Conservation (phyloP, 2,329 filamentous ascomycete genomes). For the Verticillium tricorpus region DNA sequence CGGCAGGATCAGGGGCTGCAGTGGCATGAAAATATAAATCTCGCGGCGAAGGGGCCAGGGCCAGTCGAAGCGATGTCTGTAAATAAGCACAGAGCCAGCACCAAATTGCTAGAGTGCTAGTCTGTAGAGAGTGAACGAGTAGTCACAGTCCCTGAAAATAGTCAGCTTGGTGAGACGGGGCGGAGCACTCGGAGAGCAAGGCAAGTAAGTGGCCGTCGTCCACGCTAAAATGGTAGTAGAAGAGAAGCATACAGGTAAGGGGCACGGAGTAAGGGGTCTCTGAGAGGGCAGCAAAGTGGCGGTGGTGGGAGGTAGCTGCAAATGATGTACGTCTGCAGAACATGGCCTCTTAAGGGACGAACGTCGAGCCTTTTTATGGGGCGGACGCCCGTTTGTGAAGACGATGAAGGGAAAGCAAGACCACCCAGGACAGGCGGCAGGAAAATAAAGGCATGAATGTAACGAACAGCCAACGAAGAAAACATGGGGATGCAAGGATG, state of each 20-base stretch:
- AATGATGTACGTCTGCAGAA: not conserved
- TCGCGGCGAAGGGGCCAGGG: too few species aligned
- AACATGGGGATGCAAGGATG: conserved; percentile 1
- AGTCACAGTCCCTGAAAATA: too few species aligned
- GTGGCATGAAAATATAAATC: too few species aligned
- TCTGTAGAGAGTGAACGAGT: too few species aligned
- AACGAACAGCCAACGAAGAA: not conserved
- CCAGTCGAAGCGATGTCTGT: too few species aligned
- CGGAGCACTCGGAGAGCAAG: not conserved
- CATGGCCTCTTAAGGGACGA: not conserved
- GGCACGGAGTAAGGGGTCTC: not conserved
- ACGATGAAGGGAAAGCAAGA: not conserved
- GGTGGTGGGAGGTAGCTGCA: not conserved
- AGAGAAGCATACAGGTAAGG: not conserved
- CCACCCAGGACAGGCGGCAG: not conserved
- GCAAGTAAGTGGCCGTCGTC: not conserved
- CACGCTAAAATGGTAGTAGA: not conserved
- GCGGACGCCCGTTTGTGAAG: not conserved
- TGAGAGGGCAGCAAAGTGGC: not conserved
- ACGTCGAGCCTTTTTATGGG: conserved; percentile 2
- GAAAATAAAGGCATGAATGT: not conserved
- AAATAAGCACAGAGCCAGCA: too few species aligned
- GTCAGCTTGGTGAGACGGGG: not conserved
- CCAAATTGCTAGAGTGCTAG: too few species aligned
- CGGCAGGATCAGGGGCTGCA: too few species aligned